A percentile compares a stretch with the other conserved stretches of the same genome.
Evolutionary conservation across 2,329 filamentous ascomycete species (phyloP).

Genomic region (Neopestalotiopsis clavispora): DNA sequence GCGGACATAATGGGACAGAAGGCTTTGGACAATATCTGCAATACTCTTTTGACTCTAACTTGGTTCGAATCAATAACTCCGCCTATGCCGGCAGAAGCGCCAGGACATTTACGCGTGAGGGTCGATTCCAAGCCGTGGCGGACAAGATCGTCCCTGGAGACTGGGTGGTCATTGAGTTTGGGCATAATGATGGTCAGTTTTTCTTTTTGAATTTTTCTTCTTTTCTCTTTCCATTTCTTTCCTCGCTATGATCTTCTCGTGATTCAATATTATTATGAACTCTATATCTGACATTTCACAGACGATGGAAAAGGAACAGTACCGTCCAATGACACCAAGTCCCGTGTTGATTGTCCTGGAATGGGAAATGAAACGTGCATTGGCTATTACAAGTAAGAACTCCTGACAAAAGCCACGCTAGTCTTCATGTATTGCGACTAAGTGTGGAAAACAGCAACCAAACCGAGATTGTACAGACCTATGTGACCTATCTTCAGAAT

Average conservation of each 20-base stretch:
- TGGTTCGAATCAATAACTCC: conserved; percentile 48
- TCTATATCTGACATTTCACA: not conserved
- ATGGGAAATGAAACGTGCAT: conserved; percentile 21
- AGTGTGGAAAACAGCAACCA: conserved; percentile 15
- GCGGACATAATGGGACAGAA: conserved; percentile 23
- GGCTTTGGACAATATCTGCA: conserved; percentile 24
- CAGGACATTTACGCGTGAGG: conserved; percentile 58
- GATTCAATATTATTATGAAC: not conserved
- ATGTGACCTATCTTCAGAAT: conserved; percentile 27
- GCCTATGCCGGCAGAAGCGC: conserved; percentile 58
- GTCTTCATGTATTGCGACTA: not conserved
- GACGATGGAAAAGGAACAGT: conserved; percentile 3
- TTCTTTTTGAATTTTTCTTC: no score
- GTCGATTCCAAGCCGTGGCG: conserved; percentile 54
- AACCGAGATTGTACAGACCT: conserved; percentile 32
- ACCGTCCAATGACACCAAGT: conserved; percentile 39
- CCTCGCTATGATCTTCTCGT: no score
- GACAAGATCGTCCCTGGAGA: conserved; percentile 50
- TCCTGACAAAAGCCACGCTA: not conserved
- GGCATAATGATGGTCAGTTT: conserved; percentile 60
- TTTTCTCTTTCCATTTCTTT: no score
- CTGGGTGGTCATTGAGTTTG: conserved; percentile 63
- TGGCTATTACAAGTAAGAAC: conserved; percentile 16
- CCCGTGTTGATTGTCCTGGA: conserved; percentile 32
- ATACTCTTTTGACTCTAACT: conserved; percentile 21